These are phyloP conservation scores for Bretschneidera sinensis DNA, from an alignment of 345 rosid species.

Conservation along the genomic window DNA sequence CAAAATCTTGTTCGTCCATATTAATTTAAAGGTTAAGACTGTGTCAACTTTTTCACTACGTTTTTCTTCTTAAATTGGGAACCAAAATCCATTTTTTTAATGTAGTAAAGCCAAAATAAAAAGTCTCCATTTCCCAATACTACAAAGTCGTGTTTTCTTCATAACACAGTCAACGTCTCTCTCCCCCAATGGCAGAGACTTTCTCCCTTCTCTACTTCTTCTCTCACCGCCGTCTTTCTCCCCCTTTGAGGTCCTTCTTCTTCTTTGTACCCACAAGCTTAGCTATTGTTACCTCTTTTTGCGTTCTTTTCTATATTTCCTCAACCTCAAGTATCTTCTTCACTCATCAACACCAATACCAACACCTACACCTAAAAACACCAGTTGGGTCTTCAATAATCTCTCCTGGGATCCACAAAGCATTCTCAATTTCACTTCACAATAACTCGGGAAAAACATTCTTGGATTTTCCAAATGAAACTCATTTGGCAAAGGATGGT, in stretches of 20 bases:
- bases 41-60: too few relatives aligned
- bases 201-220: constrained; percentile 22
- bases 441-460: constrained; percentile 5
- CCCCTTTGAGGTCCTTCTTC: constrained; percentile 29
- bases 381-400: constrained; percentile 6
- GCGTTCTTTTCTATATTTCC: constrained; percentile 44
- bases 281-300: constrained; percentile 42
- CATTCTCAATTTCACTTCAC: not conserved
- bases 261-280: constrained; percentile 45
- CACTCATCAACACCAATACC: constrained; percentile 3
- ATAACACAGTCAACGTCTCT: too few relatives aligned
- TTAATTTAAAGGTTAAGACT: too few relatives aligned
- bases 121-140: too few relatives aligned
- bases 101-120: too few relatives aligned
- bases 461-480: constrained; percentile 7
- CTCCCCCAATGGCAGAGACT: constrained; percentile 32
- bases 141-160: too few relatives aligned
- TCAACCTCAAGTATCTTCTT: constrained; percentile 39
- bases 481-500: not conserved
- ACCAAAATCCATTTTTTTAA: too few relatives aligned
- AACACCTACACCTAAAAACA: not conserved
- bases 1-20: too few relatives aligned
- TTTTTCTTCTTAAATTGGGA: too few relatives aligned
- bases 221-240: constrained; percentile 28
- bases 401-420: not conserved